These are phyloP conservation scores for Clarkia xantiana DNA, from an alignment of 345 rosid genomes.

Conservation along the genomic window DNA sequence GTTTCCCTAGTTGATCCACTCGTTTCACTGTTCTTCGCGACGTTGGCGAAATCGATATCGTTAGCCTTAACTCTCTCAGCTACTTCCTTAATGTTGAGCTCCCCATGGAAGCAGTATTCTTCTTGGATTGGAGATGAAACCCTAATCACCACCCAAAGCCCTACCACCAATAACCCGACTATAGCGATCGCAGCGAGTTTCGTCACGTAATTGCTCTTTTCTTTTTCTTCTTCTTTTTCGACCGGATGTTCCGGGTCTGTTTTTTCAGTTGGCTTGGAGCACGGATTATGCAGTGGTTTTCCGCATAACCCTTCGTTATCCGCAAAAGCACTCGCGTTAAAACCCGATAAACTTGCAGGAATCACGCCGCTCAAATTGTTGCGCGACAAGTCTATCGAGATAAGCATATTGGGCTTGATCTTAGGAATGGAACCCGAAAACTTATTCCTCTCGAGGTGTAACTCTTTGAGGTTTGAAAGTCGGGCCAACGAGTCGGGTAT, in stretches of 20 bases:
- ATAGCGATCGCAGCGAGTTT: constrained; percentile 13
- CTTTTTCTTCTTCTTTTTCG: neutral
- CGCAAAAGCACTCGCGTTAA: constrained; percentile 22
- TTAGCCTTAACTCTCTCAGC: constrained; percentile 28
- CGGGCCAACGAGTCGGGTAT: constrained; percentile 43
- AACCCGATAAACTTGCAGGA: constrained; percentile 33
- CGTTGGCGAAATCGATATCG: constrained; percentile 11
- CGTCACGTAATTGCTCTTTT: neutral
- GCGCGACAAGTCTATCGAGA: constrained; percentile 31
- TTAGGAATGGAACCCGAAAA: constrained; percentile 50
- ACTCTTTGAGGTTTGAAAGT: constrained; percentile 32
- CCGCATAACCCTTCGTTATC: constrained; percentile 65
- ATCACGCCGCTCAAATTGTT: constrained; percentile 52
- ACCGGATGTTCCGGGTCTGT: no score
- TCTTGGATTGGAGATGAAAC: constrained; percentile 12
- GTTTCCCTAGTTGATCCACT: constrained; percentile 6
- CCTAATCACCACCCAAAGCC: constrained; percentile 16
- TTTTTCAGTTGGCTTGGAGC: constrained; percentile 9
- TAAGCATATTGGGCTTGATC: constrained; percentile 21
- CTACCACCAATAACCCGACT: constrained; percentile 21
- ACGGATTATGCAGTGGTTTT: constrained; percentile 16
- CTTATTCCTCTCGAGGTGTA: constrained; percentile 47
- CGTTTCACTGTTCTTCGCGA: constrained; percentile 20
- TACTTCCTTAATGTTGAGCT: neutral
- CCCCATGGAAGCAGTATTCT: neutral